A percentile compares a stretch with the other conserved stretches of the same genome.
These are phyloP conservation scores for Ogataea methanolica DNA, from an alignment of 805 yeast species.

Conservation along the genomic window DNA sequence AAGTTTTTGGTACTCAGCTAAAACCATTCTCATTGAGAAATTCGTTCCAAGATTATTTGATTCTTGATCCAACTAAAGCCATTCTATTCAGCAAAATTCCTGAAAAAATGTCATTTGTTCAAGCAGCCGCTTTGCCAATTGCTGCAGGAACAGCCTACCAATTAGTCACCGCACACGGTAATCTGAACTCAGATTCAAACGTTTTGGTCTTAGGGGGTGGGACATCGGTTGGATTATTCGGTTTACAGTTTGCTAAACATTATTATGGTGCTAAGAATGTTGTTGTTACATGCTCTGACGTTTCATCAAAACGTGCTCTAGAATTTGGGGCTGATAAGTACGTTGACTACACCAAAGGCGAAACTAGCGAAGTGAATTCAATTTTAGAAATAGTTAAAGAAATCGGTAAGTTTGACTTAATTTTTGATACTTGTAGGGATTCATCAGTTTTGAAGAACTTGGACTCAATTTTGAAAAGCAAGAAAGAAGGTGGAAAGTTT, in stretches of 20 bases:
- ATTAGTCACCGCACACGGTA: slow-evolving; percentile 16
- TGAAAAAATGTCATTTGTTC: slow-evolving; percentile 38
- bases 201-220: slow-evolving; percentile 71
- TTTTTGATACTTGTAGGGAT: slow-evolving; percentile 61
- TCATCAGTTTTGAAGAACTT: slow-evolving; percentile 42
- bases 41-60: slow-evolving; percentile 41
- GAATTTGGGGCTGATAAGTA: slow-evolving; percentile 51
- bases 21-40: slow-evolving; percentile 25
- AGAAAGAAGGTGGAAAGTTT: slow-evolving; percentile 43
- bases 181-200: slow-evolving; percentile 35
- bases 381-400: slow-evolving; percentile 27
- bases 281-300: slow-evolving; percentile 45
- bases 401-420: slow-evolving; percentile 49
- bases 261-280: slow-evolving; percentile 43
- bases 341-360: slow-evolving; percentile 52
- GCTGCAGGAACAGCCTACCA: slow-evolving; percentile 59
- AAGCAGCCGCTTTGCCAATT: slow-evolving; percentile 66
- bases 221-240: slow-evolving; percentile 59
- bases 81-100: slow-evolving; percentile 42
- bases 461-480: slow-evolving; percentile 40
- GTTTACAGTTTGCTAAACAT: slow-evolving; percentile 53
- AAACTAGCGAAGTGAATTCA: slow-evolving; percentile 32
- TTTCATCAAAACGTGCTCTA: slow-evolving; percentile 21
- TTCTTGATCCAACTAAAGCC: slow-evolving; percentile 31
- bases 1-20: slow-evolving; percentile 9